These are phyloP conservation scores for Candida broadrunensis DNA, from an alignment of 805 yeast species.

Conservation along the genomic window DNA sequence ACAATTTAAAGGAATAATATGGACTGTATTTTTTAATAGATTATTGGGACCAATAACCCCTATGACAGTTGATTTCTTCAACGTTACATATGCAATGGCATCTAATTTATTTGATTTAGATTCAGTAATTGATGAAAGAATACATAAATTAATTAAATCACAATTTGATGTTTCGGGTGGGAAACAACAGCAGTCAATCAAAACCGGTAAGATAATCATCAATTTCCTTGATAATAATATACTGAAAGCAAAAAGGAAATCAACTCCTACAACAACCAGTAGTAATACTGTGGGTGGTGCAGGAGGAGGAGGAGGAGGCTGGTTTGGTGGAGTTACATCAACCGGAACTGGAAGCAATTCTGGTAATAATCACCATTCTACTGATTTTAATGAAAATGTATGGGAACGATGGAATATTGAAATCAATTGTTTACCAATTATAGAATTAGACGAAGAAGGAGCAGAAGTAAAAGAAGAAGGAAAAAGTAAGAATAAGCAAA, in stretches of 20 bases:
- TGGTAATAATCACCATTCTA: not conserved
- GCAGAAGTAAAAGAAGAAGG: slow-evolving; percentile 7
- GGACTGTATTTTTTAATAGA: slow-evolving; percentile 67
- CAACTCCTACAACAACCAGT: not conserved
- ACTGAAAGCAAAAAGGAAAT: not conserved
- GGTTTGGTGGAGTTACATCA: slow-evolving; percentile 19
- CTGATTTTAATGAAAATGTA: slow-evolving; percentile 17
- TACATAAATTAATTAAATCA: slow-evolving; percentile 27
- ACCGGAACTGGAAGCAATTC: not conserved
- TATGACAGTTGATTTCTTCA: slow-evolving; percentile 50
- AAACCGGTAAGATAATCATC: not conserved
- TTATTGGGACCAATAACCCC: slow-evolving; percentile 66
- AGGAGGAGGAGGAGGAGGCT: slow-evolving; percentile 55
- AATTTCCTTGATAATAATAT: not conserved
- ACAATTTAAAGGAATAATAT: slow-evolving; percentile 47
- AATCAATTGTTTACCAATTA: slow-evolving; percentile 41
- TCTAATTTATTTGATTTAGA: slow-evolving; percentile 49
- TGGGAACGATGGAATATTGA: slow-evolving; percentile 76
- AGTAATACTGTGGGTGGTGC: slow-evolving; percentile 15
- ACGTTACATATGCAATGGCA: slow-evolving; percentile 56
- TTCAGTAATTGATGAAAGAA: slow-evolving; percentile 32
- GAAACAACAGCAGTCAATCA: not conserved
- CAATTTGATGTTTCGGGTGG: not conserved
- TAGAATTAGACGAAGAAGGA: slow-evolving; percentile 3
- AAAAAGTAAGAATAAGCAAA: not conserved